Evolutionary conservation across 2,329 filamentous ascomycete species (phyloP).

Genomic region (Aspergillus proliferans): DNA sequence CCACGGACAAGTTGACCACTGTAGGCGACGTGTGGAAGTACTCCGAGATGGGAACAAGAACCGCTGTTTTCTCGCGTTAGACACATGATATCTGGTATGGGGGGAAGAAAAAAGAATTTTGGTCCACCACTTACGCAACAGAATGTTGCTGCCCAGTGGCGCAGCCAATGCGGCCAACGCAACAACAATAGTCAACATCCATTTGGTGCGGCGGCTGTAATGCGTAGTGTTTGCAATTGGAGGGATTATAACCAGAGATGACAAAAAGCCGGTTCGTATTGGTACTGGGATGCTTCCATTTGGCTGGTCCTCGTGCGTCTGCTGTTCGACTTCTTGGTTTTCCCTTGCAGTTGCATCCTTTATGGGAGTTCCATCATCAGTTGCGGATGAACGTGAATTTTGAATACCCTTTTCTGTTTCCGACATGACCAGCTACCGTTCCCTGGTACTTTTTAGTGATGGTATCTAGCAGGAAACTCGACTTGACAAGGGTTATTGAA

Average conservation of each 20-base stretch:
- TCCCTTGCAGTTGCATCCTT: neutral
- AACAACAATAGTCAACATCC: conserved; percentile 66
- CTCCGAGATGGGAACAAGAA: conserved; percentile 25
- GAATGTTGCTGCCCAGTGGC: conserved; percentile 69
- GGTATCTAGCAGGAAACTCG: too few relatives aligned
- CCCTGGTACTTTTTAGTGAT: too few relatives aligned
- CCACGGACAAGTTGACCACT: conserved; percentile 33
- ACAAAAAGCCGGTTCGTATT: neutral
- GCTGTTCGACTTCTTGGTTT: neutral
- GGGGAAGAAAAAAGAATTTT: neutral
- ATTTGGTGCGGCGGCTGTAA: conserved; percentile 49
- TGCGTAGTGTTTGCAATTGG: neutral
- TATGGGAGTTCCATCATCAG: neutral
- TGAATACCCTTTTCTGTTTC: too few relatives aligned
- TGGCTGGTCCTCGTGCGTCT: neutral
- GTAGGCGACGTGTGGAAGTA: conserved; percentile 28
- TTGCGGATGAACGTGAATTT: neutral
- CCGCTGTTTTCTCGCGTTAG: conserved; percentile 14
- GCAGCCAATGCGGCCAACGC: conserved; percentile 65
- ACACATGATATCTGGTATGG: neutral
- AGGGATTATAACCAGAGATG: neutral
- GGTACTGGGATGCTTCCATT: neutral
- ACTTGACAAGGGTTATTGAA: too few relatives aligned
- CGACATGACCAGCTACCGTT: too few relatives aligned
- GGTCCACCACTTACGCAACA: conserved; percentile 55